These are phyloP conservation scores for Physaria fendleri DNA, from an alignment of 345 rosid species.

Conservation along the genomic window DNA sequence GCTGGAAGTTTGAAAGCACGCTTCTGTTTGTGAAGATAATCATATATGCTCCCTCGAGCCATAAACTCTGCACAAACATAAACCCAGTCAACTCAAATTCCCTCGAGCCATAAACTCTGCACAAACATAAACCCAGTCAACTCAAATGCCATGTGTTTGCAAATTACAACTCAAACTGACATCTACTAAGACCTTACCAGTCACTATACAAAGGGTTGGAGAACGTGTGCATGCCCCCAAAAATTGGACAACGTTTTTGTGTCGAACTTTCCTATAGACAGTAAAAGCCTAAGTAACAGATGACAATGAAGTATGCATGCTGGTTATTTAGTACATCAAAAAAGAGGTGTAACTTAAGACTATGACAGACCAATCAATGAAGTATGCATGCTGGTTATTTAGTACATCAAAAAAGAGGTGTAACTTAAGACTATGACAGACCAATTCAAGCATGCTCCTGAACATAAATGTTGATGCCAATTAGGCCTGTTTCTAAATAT, in stretches of 20 bases:
- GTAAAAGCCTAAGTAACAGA: not conserved
- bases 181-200: conserved; percentile 45
- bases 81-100: conserved; percentile 4
- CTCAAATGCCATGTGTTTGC: too few species aligned
- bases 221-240: conserved; percentile 89
- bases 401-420: not conserved
- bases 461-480: not conserved
- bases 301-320: conserved; percentile 4
- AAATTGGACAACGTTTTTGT: conserved; percentile 90
- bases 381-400: conserved; percentile 10
- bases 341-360: not conserved
- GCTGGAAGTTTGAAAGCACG: conserved; percentile 72
- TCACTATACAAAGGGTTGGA: conserved; percentile 82
- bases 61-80: conserved; percentile 65
- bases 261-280: conserved; percentile 74
- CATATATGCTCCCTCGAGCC: conserved; percentile 90
- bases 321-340: conserved; percentile 5
- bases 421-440: not conserved
- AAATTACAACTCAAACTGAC: not conserved
- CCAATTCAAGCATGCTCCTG: not conserved
- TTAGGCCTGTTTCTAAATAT: not conserved
- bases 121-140: too few species aligned
- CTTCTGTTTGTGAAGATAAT: conserved; percentile 78
- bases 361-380: not conserved
- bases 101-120: conserved; percentile 93